Base-by-base conservation (phyloP, 2,329 filamentous ascomycete species). In the Colletotrichum sp. region DNA sequence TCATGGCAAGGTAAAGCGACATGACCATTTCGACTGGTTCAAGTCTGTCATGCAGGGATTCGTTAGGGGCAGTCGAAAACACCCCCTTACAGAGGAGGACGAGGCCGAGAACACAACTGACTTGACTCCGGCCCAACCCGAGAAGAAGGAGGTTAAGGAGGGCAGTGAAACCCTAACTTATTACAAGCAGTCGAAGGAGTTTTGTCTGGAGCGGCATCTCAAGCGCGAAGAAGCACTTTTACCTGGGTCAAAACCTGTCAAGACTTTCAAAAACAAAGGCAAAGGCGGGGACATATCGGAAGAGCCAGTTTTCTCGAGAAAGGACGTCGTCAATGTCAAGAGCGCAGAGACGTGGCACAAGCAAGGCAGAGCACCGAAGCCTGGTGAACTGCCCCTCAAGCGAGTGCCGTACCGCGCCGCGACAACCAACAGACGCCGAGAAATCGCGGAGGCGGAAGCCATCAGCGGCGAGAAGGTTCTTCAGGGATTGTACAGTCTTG, bases 331-430 rank as follows among this genome's bases (percentile, higher is more conserved):
- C 4, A 89, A 90, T 52, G 98, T 97, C 82, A 96, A 98, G 83
- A 97, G 95, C 32, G 94, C 94, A 2, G 97, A 99, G 82, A 98
- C 95, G 2, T 99, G 97, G 97, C 97, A 98, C 82, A 98, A 98
- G 82, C 96, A 98, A 87, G 97, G 97, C 0, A 91, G 96, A 13
- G 93, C 92, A 30, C 92, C 97, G 4, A 89, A 91, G 30, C 81
- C 88, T 0, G 95, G 94, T 4, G 92, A 94, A 78, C 86, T 92
- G 64, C 95, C 97, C 0, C 85, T 98, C 75, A 99, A 99, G 83
- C 90, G 91, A 56, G 97, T 98, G 0, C 95, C 96, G 0, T 96
- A 97, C 82, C 94, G 97, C 56, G 97, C 96, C 18, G 96, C 98
- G 5, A 99, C 97, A 0, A 90, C 94, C 4, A 95, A 96, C 68